Evolutionary conservation across 192 early-diverging fungal genomes (phyloP).

Genomic region (Jimgerdemannia lactiflua): DNA sequence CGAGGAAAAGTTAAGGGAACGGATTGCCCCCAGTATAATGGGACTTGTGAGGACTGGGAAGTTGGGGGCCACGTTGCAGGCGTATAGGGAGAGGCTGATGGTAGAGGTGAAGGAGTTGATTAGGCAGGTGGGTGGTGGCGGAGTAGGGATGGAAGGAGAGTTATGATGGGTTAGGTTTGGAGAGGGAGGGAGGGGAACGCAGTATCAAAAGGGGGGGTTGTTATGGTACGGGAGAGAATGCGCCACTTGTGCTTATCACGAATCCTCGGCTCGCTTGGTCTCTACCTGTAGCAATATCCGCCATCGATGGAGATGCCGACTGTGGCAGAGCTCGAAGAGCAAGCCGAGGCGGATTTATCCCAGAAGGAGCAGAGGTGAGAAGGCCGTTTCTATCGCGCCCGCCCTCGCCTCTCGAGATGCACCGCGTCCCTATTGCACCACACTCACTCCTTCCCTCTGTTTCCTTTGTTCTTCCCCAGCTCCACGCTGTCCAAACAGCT

Average conservation of each 20-base stretch:
- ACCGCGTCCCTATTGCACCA: too few relatives aligned
- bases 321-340: constrained; percentile 1
- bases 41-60: constrained; percentile 77
- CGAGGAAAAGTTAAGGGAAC: constrained; percentile 36
- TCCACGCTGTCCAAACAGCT: constrained; percentile 64
- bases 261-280: background rate
- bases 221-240: too few relatives aligned
- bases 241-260: background rate
- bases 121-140: constrained; percentile 72
- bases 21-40: constrained; percentile 70
- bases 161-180: constrained; percentile 67
- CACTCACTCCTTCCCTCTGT: too few relatives aligned
- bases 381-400: background rate
- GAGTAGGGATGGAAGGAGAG: constrained; percentile 65
- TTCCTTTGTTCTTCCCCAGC: constrained; percentile 13
- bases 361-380: background rate
- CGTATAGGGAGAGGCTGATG: constrained; percentile 75
- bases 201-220: background rate
- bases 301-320: constrained; percentile 17
- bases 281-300: constrained; percentile 33
- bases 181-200: constrained; percentile 61
- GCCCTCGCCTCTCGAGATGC: too few relatives aligned
- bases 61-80: constrained; percentile 63
- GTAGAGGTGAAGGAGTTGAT: constrained; percentile 73
- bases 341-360: background rate